These are phyloP conservation scores for Brassica nigra DNA, from an alignment of 345 rosid species.

Conservation along the genomic window DNA sequence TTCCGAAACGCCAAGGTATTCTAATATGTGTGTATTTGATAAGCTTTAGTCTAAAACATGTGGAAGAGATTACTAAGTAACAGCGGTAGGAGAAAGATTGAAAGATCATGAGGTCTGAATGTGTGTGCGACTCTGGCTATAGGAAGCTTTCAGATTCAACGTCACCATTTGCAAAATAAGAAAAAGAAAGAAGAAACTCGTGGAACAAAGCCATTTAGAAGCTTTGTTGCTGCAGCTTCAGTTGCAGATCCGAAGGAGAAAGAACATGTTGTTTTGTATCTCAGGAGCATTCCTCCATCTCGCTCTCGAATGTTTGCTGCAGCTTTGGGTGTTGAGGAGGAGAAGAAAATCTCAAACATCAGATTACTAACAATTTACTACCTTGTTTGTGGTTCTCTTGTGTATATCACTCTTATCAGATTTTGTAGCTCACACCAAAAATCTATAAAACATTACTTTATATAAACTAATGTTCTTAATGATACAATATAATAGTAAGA, in stretches of 20 bases:
- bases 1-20: not conserved
- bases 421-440: conserved; percentile 24
- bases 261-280: conserved; percentile 49
- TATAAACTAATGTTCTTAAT: not conserved
- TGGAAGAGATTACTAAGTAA: not conserved
- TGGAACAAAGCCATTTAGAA: conserved; percentile 9
- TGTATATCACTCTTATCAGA: conserved; percentile 11
- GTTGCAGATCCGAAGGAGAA: conserved; percentile 9
- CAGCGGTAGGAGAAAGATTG: not conserved
- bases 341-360: not conserved
- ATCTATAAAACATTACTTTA: not conserved
- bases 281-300: conserved; percentile 28
- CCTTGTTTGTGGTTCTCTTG: not conserved
- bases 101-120: not conserved
- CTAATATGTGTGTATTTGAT: not conserved
- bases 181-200: conserved; percentile 25
- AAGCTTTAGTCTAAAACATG: not conserved
- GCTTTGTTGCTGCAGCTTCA: conserved; percentile 25
- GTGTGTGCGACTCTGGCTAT: not conserved
- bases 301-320: conserved; percentile 40
- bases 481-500: not conserved
- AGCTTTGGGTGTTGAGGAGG: conserved; percentile 35
- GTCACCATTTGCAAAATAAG: conserved; percentile 41
- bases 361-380: not conserved
- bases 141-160: not conserved